Evolutionary conservation across 257 asterid species (phyloP).

Genomic region (Gardenia jasminoides): DNA sequence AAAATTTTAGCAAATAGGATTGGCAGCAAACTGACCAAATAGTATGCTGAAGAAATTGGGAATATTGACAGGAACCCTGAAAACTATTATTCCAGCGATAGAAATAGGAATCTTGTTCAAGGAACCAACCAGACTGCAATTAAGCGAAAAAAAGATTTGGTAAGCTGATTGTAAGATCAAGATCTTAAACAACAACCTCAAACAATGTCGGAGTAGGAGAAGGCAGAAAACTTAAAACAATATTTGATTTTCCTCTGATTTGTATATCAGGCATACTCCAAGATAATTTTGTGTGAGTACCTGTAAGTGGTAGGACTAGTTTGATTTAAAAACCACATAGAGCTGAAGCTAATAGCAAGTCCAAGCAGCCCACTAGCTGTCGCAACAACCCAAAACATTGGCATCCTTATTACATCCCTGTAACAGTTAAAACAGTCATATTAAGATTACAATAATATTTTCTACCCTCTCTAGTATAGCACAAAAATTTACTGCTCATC

Average conservation of each 20-base stretch:
- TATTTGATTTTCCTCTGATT: neutral
- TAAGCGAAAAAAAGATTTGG: neutral
- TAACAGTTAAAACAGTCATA: conserved; percentile 4
- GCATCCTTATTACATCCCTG: conserved; percentile 40
- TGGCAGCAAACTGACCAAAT: conserved; percentile 32
- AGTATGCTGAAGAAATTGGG: conserved; percentile 47
- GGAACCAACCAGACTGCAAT: conserved; percentile 50
- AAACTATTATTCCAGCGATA: conserved; percentile 39
- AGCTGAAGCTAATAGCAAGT: conserved; percentile 50
- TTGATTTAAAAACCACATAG: conserved; percentile 53
- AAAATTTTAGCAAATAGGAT: neutral
- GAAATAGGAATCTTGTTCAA: conserved; percentile 54
- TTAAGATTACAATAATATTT: neutral
- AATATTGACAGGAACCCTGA: conserved; percentile 44
- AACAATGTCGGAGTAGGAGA: neutral
- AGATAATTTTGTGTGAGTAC: conserved; percentile 12
- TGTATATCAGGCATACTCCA: neutral
- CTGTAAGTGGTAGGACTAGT: conserved; percentile 57
- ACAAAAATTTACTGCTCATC: neutral
- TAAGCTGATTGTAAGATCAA: neutral
- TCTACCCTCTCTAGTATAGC: neutral
- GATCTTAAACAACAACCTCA: neutral
- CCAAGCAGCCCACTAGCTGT: conserved; percentile 55
- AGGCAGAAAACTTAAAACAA: neutral
- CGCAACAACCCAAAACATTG: conserved; percentile 51